A percentile compares a stretch with the other conserved stretches of the same genome.
Evolutionary conservation across 306 rosid genomes (phyloP).

Genomic region (Ormosia emarginata): DNA sequence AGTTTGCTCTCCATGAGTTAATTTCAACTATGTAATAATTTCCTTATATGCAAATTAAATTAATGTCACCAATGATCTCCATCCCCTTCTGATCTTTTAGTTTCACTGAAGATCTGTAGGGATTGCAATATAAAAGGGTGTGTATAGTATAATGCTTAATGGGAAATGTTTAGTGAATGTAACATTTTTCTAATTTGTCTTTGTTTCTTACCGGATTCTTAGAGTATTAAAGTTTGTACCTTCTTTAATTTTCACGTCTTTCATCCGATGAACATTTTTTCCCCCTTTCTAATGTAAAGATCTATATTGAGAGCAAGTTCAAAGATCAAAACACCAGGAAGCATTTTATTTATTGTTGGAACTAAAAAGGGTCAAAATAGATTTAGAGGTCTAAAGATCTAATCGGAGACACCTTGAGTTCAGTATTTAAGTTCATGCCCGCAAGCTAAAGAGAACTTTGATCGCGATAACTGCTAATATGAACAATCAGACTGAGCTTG

Average conservation of each 20-base stretch:
- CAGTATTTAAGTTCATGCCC: neutral
- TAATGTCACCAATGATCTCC: neutral
- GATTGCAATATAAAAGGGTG: neutral
- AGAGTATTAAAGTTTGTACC: neutral
- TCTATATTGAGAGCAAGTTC: neutral
- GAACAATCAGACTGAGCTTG: no score
- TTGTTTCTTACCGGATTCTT: neutral
- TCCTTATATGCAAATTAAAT: neutral
- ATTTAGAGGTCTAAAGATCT: neutral
- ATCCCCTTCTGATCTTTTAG: neutral
- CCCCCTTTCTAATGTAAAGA: neutral
- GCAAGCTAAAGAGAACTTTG: no score
- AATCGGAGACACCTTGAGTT: neutral
- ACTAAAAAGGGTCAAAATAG: neutral
- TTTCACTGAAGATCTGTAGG: neutral
- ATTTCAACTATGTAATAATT: neutral
- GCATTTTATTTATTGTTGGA: neutral
- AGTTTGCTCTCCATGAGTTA: neutral
- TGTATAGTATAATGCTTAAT: neutral
- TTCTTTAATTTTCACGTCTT: neutral
- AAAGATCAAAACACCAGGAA: neutral
- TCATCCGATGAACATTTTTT: neutral
- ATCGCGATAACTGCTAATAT: no score
- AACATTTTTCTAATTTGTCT: neutral
- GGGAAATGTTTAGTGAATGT: neutral